Evolutionary conservation across 1,139 yeast genomes (phyloP), one percentile per base, ranked within the genome.

Genomic region (Yamadazyma blattariae): DNA sequence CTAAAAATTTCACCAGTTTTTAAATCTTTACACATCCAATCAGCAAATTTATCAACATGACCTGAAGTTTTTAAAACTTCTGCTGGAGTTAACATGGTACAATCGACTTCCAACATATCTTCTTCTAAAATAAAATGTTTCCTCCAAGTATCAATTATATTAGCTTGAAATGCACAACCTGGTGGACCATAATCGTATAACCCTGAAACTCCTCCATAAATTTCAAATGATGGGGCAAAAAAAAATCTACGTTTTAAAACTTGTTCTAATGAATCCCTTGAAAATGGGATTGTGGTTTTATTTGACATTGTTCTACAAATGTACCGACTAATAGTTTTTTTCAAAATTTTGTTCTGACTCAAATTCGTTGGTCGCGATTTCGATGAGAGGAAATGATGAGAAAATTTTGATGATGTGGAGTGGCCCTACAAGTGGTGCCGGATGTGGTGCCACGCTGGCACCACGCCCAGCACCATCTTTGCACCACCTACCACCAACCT

Each of bases 181-280:
- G 98, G 97, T 44, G 99, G 99, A 67, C 99, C 99, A 58, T 89
- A 94, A 62, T 94, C 99, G 62, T 88, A 94, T 41, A 94, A 74
- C 48, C 99, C 99, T 36, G 97, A 87, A 34, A 94, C 97, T 61
- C 98, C 98, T 48, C 98, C 98, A 59, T 94, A 94, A 46, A 92
- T 80, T 59, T 94, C 98, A 57, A 94, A 94, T 29, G 97, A 82
- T 45, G 98, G 98, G 25, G 97, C 97, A 59, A 79, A 92, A 67
- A 94, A 94, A 71, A 94, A 94, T 61, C 99, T 79, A 66, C 97
- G 83, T 64, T 90, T 92, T 52, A 94, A 73, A 38, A 90, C 86
- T 60, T 86, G 84, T 62, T 94, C 99, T 54, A 94, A 73, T 44
- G 79, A 71, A 46, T 90, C 97, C 64, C 97, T 83, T 50, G 77